phyloP scores from a whole-genome alignment of 1,284 basidiomycete genomes.

The Phenoliferia sp. region DNA sequence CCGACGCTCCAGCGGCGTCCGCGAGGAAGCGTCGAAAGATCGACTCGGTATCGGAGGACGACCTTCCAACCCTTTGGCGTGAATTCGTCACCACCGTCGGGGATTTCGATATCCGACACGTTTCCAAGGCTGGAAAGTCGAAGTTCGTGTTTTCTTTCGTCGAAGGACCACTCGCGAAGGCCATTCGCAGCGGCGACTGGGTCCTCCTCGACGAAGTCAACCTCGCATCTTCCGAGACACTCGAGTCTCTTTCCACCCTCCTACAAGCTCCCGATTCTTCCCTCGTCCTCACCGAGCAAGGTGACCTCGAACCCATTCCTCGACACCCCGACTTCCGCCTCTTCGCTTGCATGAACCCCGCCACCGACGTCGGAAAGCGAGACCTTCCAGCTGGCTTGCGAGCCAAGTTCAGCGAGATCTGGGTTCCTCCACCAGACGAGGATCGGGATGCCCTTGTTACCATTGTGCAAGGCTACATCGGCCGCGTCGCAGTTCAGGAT shows the following conservation, averaged over 20 bases:
- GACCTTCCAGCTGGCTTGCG: constrained; percentile 88
- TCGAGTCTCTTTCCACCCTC: constrained; percentile 85
- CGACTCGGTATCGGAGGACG: constrained; percentile 39
- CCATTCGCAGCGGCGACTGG: constrained; percentile 86
- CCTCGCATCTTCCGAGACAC: constrained; percentile 85
- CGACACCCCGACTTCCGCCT: constrained; percentile 93
- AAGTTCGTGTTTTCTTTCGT: constrained; percentile 92
- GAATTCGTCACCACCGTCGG: constrained; percentile 65
- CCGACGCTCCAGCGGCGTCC: constrained; percentile 43
- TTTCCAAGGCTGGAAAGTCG: constrained; percentile 57
- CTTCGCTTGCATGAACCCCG: constrained; percentile 99
- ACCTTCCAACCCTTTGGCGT: constrained; percentile 57
- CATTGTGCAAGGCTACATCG: constrained; percentile 89
- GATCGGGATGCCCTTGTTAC: constrained; percentile 84
- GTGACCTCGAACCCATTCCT: constrained; percentile 81
- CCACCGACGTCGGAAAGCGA: constrained; percentile 97
- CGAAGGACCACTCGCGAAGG: constrained; percentile 93
- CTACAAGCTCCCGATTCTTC: constrained; percentile 81
- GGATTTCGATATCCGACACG: constrained; percentile 80
- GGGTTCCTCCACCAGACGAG: constrained; percentile 86
- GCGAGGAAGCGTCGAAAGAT: constrained; percentile 41
- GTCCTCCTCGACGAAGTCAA: constrained; percentile 96
- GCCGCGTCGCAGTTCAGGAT: constrained; percentile 75
- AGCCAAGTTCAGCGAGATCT: constrained; percentile 90
- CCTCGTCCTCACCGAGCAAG: constrained; percentile 89